Conservation (phyloP, 2,329 filamentous ascomycete genomes). For the Pezicula carpinea region DNA sequence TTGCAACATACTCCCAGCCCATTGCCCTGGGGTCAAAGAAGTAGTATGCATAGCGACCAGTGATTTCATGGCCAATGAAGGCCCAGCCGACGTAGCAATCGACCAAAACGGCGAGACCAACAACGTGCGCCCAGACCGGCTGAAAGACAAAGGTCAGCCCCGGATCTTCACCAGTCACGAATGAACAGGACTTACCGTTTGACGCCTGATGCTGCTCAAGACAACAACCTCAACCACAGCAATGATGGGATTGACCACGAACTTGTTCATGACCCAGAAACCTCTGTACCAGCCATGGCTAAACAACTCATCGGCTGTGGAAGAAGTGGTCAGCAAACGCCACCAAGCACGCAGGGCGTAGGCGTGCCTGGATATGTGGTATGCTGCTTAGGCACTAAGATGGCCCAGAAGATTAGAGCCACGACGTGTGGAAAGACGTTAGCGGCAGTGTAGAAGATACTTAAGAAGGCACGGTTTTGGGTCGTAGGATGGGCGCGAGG, state of each 20-base stretch:
- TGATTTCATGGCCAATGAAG: constrained; percentile 21
- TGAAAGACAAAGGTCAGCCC: constrained; percentile 15
- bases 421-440: constrained; percentile 26
- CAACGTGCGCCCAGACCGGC: constrained; percentile 20
- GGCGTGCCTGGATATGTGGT: constrained; percentile 16
- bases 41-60: constrained; percentile 24
- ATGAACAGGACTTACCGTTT: constrained; percentile 19
- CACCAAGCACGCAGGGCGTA: background rate
- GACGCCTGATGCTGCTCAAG: constrained; percentile 27
- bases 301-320: constrained; percentile 17
- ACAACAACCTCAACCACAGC: constrained; percentile 28
- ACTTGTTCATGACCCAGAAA: constrained; percentile 25
- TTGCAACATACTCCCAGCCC: constrained; percentile 21
- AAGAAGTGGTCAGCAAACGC: background rate
- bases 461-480: constrained; percentile 25
- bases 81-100: constrained; percentile 26
- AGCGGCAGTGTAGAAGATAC: constrained; percentile 28
- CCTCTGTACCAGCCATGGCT: constrained; percentile 14
- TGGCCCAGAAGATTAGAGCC: constrained; percentile 25
- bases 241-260: constrained; percentile 22
- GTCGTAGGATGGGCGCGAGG: constrained; percentile 17
- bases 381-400: constrained; percentile 22
- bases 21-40: constrained; percentile 26
- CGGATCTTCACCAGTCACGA: background rate
- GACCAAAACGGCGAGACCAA: constrained; percentile 18